Evolutionary conservation across 2,329 filamentous ascomycete genomes (phyloP), one percentile per base, ranked within the genome.

Genomic region (Apiospora koreana): DNA sequence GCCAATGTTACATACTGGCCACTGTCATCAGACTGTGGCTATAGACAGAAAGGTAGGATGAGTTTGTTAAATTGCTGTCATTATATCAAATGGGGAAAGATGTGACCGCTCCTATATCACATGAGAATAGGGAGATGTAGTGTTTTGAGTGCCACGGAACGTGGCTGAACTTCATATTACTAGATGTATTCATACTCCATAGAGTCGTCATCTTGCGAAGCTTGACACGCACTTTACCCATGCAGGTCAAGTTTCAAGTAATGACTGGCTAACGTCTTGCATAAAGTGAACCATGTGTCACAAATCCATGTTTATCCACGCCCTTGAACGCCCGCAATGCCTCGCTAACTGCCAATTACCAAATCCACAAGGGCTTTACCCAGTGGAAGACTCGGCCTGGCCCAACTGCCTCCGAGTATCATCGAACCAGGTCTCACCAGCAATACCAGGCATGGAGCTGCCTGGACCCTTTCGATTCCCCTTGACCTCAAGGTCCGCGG

Each of bases 401-500:
- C 41, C 69, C 6, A 65, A 25, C 45, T 69, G 72, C 64, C 68
- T 71, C 23, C 69, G 48, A 28, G 72, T 70, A 21, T 77, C 75
- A 6, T 75, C 73, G 21, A 70, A 62, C 75, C 75, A 76, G 16
- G 75, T 68, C 14, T 79, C 77, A 12, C 73, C 71, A 21, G 72
- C 70, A 10, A 76, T 50, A n/a, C 73, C 73, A 25, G 74, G 69
- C n/a, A 76, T 62, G n/a, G 38, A 68, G 12, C 71, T 66, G 21
- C 54, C 72, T 16, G 4, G 41, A 21, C 64, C 68, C 65, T 77
- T 79, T 31, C 73, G 73, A 8, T 48, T n/a, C 3, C 78, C 80
- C 73, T 85, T 87, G 35, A 95, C 86, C 74, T 97, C 93, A 38
- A 98, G 84, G 9, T 93, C 92, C 0, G 94, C 92, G 38, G 91